Evolutionary conservation across 345 rosid species (phyloP).

Genomic region (Aquilaria malaccensis): DNA sequence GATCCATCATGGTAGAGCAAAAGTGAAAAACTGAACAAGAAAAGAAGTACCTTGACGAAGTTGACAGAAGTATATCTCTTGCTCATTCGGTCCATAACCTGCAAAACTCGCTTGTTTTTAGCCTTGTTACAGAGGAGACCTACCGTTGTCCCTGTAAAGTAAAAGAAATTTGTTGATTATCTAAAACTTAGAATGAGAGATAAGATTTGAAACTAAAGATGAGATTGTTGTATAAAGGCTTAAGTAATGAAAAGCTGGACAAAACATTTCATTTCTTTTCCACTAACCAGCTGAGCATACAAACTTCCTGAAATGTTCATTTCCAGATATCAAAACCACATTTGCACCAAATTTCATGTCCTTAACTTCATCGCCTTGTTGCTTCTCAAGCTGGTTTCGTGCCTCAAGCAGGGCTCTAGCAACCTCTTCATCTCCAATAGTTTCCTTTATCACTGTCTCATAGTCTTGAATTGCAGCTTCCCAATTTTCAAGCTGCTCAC

Average conservation of each 20-base stretch:
- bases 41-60: constrained; percentile 39
- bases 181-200: neutral
- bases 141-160: constrained; percentile 38
- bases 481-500: constrained; percentile 61
- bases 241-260: neutral
- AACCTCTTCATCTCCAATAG: constrained; percentile 63
- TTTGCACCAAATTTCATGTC: constrained; percentile 44
- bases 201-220: neutral
- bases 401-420: constrained; percentile 48
- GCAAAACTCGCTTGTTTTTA: constrained; percentile 29
- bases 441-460: constrained; percentile 59
- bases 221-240: neutral
- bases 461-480: constrained; percentile 70
- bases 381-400: constrained; percentile 37
- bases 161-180: neutral
- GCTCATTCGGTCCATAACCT: constrained; percentile 40
- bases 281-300: constrained; percentile 36
- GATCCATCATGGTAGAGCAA: neutral
- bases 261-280: neutral
- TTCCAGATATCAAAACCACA: constrained; percentile 33
- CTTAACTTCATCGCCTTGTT: constrained; percentile 35
- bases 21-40: neutral
- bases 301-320: constrained; percentile 37
- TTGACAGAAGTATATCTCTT: constrained; percentile 47
- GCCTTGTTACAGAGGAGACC: constrained; percentile 36